Percentiles rank a stretch among this genome's conserved stretches.
phyloP scores from a whole-genome alignment of 2,329 filamentous ascomycete species.

The Coniochaeta sp. region DNA sequence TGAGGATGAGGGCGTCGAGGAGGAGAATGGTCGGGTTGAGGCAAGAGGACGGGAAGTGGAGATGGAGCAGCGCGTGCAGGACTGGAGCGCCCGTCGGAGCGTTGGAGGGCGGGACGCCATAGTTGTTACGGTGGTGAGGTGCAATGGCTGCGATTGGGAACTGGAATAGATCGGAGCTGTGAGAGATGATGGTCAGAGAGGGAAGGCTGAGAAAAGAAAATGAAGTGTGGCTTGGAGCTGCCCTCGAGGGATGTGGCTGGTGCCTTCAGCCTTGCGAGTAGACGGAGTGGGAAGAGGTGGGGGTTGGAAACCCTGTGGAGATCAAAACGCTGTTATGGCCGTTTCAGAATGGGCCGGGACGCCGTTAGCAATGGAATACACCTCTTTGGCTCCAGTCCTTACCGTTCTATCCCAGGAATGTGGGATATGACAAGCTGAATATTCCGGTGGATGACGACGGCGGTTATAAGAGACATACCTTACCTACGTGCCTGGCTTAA shows the following conservation, averaged over 20 bases:
- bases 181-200: background rate
- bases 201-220: constrained; percentile 6
- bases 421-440: too few species aligned
- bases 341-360: too few species aligned
- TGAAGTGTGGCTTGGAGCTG: constrained; percentile 2
- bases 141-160: background rate
- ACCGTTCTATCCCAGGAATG: too few species aligned
- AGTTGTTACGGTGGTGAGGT: background rate
- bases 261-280: constrained; percentile 1
- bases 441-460: too few species aligned
- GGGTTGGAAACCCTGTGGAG: background rate
- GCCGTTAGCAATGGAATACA: too few species aligned
- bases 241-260: background rate
- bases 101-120: constrained; percentile 5
- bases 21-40: background rate
- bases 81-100: constrained; percentile 3
- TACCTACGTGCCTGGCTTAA: background rate
- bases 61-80: background rate
- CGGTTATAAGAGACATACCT: too few species aligned
- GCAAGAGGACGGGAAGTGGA: background rate
- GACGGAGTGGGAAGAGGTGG: background rate
- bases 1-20: background rate
- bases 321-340: too few species aligned
- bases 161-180: too few species aligned
- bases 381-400: too few species aligned